Percentiles rank a stretch among this genome's conserved stretches.
These are phyloP conservation scores for Teunomyces aglyptinius DNA, from an alignment of 805 yeast species.

Conservation along the genomic window DNA sequence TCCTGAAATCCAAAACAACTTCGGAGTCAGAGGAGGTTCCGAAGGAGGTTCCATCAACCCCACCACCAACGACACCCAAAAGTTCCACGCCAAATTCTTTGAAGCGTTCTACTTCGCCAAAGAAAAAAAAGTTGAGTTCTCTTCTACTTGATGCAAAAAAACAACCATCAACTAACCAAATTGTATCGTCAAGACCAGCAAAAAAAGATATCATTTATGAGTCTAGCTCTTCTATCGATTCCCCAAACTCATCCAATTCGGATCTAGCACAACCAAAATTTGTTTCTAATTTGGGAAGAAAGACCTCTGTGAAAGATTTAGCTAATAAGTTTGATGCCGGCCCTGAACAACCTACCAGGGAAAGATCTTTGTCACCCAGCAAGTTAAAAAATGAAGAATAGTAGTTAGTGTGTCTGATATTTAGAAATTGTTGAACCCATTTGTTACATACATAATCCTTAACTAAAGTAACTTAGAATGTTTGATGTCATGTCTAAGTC, in stretches of 20 bases:
- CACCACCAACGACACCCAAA: constrained; percentile 19
- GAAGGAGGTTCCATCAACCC: constrained; percentile 10
- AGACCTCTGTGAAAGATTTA: constrained; percentile 33
- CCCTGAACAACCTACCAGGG: constrained; percentile 12
- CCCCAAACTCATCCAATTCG: constrained; percentile 10
- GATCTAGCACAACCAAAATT: constrained; percentile 31
- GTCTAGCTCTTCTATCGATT: constrained; percentile 5
- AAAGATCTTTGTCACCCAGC: constrained; percentile 16
- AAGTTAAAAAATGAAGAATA: constrained; percentile 3
- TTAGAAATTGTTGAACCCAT: neutral
- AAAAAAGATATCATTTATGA: constrained; percentile 27
- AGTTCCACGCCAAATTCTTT: constrained; percentile 17
- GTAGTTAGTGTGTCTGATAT: neutral
- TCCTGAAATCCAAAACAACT: constrained; percentile 2
- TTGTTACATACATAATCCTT: neutral
- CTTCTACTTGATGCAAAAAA: constrained; percentile 12
- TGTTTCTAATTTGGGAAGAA: constrained; percentile 24
- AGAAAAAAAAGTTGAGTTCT: constrained; percentile 30
- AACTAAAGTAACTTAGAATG: constrained; percentile 54
- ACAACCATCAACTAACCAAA: constrained; percentile 1
- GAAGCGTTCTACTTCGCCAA: constrained; percentile 40
- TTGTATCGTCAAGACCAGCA: constrained; percentile 24
- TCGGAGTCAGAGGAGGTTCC: neutral
- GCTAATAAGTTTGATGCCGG: constrained; percentile 27
- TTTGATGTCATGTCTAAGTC: constrained; percentile 60